Evolutionary conservation across 495 filamentous ascomycete species (phyloP), one percentile per base, ranked within the genome.

Genomic region (Penicillium coffeae): DNA sequence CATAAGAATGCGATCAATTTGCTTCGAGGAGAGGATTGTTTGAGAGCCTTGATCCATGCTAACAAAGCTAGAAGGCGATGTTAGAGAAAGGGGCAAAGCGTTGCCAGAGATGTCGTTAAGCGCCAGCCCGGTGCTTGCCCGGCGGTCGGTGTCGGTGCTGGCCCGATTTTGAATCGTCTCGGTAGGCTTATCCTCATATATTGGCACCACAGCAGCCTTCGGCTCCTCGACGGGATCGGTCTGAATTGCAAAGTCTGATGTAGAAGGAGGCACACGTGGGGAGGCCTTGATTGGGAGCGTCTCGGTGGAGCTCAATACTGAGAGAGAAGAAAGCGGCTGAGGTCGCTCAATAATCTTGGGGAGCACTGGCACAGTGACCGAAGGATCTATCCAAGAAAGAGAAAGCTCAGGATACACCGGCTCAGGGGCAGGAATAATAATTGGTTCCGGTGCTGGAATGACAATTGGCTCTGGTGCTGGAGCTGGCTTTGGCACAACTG

Each of bases 21-120:
- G 81, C 35, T 85, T 78, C 0, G 83, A 80, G 12, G 87, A 90
- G 27, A 92, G 65, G 7, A 82, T 71, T 27, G 89, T 92, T 65
- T 94, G 89, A 12, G 81, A 79, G 40, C 79, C 77, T 45, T 89
- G 84, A 58, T 92, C 85, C 30, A 71, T 68, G 39, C 74, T 82
- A 36, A 74, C 67, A 52, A 71, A 76, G 34, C 59, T 69, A 22
- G 54, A 56, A 7, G 52, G 53, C 39, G 63, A 52, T 50, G 46
- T 62, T 19, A 54, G 36, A 25, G 59, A 56, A 32, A 63, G 66
- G 16, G 65, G 48, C 10, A 68, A 47, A 39, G 68, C 56, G 56
- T 77, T 76, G 15, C 72, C 69, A 51, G 75, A 69, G 19, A 78
- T 69, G 44, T 69, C 59, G 36, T 58, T 64, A 47, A 75, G 55